A percentile compares a stretch with the other conserved stretches of the same genome.
These are phyloP conservation scores for Pestalotiopsis fici DNA, from an alignment of 2,329 filamentous ascomycete genomes.

Conservation along the genomic window DNA sequence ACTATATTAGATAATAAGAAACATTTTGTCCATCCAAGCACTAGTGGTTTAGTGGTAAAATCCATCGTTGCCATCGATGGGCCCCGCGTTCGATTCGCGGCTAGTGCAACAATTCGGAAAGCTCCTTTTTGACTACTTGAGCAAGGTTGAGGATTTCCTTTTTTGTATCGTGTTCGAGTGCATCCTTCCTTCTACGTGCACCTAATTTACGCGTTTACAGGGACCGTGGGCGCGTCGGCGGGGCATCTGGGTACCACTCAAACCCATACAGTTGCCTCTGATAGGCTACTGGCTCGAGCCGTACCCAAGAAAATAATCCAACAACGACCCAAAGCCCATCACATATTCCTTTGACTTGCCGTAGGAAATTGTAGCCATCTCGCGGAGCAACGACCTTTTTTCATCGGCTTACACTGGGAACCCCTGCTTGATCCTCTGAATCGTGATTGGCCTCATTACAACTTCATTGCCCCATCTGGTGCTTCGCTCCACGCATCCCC, in stretches of 20 bases:
- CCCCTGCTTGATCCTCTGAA: neutral
- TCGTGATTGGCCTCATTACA: neutral
- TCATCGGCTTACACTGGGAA: neutral
- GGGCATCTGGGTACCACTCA: neutral
- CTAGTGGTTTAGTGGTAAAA: conserved; percentile 55
- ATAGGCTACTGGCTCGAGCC: neutral
- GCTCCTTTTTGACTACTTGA: neutral
- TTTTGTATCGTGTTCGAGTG: neutral
- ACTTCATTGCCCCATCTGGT: neutral
- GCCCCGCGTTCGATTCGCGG: conserved; percentile 49
- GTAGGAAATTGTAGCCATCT: neutral
- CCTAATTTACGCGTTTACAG: neutral
- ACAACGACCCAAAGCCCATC: neutral
- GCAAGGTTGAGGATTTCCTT: neutral
- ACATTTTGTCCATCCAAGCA: conserved; percentile 18
- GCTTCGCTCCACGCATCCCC: neutral
- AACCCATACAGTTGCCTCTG: neutral
- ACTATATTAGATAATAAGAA: too few relatives aligned
- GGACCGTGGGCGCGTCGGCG: neutral
- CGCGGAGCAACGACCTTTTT: neutral
- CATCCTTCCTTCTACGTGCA: neutral
- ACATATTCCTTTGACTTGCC: neutral
- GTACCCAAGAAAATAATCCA: neutral
- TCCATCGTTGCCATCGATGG: conserved; percentile 55
- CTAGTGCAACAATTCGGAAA: conserved; percentile 16